Evolutionary conservation across 495 filamentous ascomycete species (phyloP), one percentile per base, ranked within the genome.

Genomic region (Aspergillus egyptiacus): DNA sequence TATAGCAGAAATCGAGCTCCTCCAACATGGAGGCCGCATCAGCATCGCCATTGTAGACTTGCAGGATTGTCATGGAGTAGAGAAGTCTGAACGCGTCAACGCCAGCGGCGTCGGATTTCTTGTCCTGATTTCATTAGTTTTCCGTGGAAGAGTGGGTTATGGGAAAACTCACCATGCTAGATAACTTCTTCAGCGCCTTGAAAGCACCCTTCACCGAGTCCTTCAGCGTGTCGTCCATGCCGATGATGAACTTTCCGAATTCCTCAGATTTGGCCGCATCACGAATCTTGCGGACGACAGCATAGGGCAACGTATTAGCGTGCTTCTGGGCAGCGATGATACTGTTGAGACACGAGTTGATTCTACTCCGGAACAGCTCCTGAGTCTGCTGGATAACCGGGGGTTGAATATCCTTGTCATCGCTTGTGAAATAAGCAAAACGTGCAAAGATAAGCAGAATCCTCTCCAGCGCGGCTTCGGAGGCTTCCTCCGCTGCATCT

Each of bases 21-120:
- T 84, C 77, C 6, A 93, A 74, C 51, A 90, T 80, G 2, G 75
- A 76, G 1, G 89, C 73, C 5, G 90, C 87, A 55, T 97, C 93
- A 0, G 85, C 75, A 48, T 94, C 88, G 15, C 85, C 86, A 57
- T 89, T 86, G 67, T 93, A 91, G n/a, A 95, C 75, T 59, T 95
- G 87, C 24, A 96, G 66, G 38, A 96, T 78, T 2, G 85, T 83
- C 47, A 95, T 74, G n/a, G 87, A 86, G 63, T 93, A 91, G 6
- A 96, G 72, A 6, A 96, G 74, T 34, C 83, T 82, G 51, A 95
- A 84, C 0, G 87, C 85, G 31, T 80, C 59, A 46, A 68, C 54
- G 45, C 67, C 59, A 9, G 65, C 58, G 14, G 48, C 53, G 38
- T 68, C 60, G 2, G 61, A 62, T 33, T 69, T 67, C 50, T 70